These are phyloP conservation scores for Fusarium buharicum DNA, from an alignment of 2,329 filamentous ascomycete genomes.

Conservation along the genomic window DNA sequence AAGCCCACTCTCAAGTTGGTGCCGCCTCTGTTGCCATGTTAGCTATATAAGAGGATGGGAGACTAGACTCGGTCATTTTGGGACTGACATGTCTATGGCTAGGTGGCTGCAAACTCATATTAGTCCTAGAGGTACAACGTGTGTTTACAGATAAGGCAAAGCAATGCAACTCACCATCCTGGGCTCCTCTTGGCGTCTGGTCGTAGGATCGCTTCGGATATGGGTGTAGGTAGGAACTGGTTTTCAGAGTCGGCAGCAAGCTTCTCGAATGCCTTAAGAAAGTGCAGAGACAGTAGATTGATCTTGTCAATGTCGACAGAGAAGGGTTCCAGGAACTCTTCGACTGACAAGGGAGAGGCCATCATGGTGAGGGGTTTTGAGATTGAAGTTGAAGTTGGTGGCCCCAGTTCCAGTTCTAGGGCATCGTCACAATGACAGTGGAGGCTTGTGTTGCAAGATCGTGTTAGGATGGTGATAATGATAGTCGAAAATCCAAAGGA, in stretches of 20 bases:
- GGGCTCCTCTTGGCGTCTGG: slow-evolving; percentile 56
- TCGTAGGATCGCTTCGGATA: slow-evolving; percentile 67
- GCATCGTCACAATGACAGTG: slow-evolving; percentile 26
- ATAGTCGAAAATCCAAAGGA: background rate
- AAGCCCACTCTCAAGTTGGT: slow-evolving; percentile 76
- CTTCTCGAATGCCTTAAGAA: slow-evolving; percentile 59
- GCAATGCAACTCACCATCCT: slow-evolving; percentile 59
- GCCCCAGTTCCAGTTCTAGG: slow-evolving; percentile 2
- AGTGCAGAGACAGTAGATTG: slow-evolving; percentile 58
- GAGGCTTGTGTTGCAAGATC: background rate
- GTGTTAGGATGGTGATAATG: slow-evolving; percentile 10
- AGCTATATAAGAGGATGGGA: slow-evolving; percentile 8
- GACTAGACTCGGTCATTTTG: background rate
- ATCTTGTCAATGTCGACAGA: slow-evolving; percentile 59
- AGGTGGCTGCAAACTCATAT: slow-evolving; percentile 58
- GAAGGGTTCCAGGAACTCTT: slow-evolving; percentile 63
- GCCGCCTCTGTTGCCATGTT: slow-evolving; percentile 67
- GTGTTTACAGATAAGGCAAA: background rate
- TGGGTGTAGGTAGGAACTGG: slow-evolving; percentile 70
- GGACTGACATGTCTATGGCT: slow-evolving; percentile 72
- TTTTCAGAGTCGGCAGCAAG: slow-evolving; percentile 63
- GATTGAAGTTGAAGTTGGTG: background rate
- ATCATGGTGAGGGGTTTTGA: slow-evolving; percentile 14
- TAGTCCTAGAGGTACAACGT: slow-evolving; percentile 7
- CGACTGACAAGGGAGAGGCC: slow-evolving; percentile 39